phyloP scores from a whole-genome alignment of 139 green algal genomes.

The Chlorella sp. region DNA sequence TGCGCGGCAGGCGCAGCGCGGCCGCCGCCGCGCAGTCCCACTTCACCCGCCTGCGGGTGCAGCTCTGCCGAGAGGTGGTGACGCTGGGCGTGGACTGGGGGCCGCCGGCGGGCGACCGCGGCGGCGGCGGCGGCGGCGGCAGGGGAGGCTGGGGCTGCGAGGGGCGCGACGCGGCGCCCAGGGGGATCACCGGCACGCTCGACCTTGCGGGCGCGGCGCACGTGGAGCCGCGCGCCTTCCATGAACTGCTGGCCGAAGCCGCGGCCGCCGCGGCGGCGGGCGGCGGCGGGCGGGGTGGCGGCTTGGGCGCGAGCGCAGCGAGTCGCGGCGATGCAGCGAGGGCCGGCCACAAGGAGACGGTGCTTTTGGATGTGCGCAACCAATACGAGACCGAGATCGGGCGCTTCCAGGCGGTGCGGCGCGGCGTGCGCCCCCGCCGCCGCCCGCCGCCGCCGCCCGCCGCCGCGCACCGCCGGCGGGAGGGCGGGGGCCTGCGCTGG shows the following conservation, averaged over 20 bases:
- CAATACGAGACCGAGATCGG: slow-evolving; percentile 80
- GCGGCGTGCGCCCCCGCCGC: too few relatives aligned
- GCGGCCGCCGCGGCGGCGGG: neutral
- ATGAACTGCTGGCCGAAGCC: slow-evolving; percentile 46
- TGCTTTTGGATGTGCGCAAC: slow-evolving; percentile 81
- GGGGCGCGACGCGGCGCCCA: neutral
- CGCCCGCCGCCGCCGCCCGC: too few relatives aligned
- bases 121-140: neutral
- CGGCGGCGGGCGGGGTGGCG: neutral
- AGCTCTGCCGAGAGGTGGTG: slow-evolving; percentile 62
- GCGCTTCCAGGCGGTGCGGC: slow-evolving; percentile 36
- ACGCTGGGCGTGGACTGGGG: slow-evolving; percentile 42
- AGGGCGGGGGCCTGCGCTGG: too few relatives aligned
- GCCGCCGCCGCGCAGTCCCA: slow-evolving; percentile 33
- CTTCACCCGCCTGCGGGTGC: slow-evolving; percentile 49
- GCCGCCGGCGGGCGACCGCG: neutral
- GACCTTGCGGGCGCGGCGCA: slow-evolving; percentile 29
- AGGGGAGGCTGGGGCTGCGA: neutral
- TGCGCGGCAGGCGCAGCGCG: slow-evolving; percentile 7
- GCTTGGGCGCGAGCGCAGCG: neutral
- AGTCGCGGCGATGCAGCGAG: neutral
- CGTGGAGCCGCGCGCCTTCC: slow-evolving; percentile 58
- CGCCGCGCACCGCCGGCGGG: too few relatives aligned
- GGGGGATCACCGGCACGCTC: neutral
- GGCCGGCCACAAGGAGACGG: slow-evolving; percentile 30